Conservation (phyloP, 345 rosid species). For the Nephelium lappaceum region DNA sequence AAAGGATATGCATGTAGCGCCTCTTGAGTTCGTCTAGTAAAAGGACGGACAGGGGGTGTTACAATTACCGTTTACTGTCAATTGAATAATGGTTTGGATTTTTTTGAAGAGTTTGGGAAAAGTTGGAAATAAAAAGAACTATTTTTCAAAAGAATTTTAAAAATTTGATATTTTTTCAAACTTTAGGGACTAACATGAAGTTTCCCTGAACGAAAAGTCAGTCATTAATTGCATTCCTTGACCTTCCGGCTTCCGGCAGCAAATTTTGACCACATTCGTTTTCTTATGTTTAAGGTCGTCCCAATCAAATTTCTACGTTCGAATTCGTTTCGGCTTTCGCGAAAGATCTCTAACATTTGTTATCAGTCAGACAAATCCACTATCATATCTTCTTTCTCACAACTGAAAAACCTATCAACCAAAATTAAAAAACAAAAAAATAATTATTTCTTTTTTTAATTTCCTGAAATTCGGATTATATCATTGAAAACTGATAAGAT, state of each 20-base stretch:
- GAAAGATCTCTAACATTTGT: conserved; percentile 27
- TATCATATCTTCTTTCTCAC: background rate
- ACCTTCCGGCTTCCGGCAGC: background rate
- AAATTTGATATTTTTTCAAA: too few relatives aligned
- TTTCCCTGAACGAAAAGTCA: background rate
- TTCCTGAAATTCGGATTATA: background rate
- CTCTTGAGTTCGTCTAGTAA: too few relatives aligned
- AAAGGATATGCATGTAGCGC: too few relatives aligned
- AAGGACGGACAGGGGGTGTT: too few relatives aligned
- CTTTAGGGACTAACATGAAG: too few relatives aligned
- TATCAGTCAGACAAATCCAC: background rate
- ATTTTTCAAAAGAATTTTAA: too few relatives aligned
- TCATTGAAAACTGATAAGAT: background rate
- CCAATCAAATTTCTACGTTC: background rate
- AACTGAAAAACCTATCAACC: too few relatives aligned
- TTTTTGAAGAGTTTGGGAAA: too few relatives aligned
- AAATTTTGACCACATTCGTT: background rate
- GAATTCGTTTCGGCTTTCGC: conserved; percentile 23
- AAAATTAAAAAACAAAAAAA: background rate
- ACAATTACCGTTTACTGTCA: too few relatives aligned
- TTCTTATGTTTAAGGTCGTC: background rate
- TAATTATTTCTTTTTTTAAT: background rate
- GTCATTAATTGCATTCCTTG: background rate
- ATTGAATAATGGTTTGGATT: too few relatives aligned
- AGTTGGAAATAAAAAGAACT: too few relatives aligned